These are phyloP conservation scores for Fomitopsis palustris DNA, from an alignment of 1,284 basidiomycete genomes.

Conservation along the genomic window DNA sequence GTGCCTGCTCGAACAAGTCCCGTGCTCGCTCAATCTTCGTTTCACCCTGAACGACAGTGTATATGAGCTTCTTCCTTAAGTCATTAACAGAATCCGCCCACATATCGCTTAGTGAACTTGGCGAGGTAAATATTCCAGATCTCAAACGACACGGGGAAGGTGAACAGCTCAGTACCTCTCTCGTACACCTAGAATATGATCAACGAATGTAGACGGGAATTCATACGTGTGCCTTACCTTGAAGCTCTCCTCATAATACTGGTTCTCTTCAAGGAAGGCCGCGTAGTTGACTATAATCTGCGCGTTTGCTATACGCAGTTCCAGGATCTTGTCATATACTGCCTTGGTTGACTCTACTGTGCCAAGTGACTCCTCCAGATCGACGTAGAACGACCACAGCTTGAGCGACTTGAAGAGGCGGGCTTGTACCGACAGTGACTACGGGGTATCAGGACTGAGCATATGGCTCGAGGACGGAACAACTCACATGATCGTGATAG, in stretches of 20 bases:
- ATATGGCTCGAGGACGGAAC: not conserved
- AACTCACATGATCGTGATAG: slow-evolving; percentile 91
- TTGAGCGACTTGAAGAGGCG: slow-evolving; percentile 98
- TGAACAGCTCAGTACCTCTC: slow-evolving; percentile 95
- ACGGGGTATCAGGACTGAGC: not conserved
- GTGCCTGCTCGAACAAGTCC: slow-evolving; percentile 96
- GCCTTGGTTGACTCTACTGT: slow-evolving; percentile 89
- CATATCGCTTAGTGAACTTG: slow-evolving; percentile 97
- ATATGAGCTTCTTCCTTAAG: slow-evolving; percentile 1
- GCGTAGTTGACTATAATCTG: slow-evolving; percentile 98
- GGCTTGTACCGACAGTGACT: slow-evolving; percentile 83
- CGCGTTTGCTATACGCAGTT: slow-evolving; percentile 98
- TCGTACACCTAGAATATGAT: slow-evolving; percentile 74
- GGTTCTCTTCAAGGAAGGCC: slow-evolving; percentile 94
- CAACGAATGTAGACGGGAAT: not conserved
- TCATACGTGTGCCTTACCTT: slow-evolving; percentile 50
- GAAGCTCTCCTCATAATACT: slow-evolving; percentile 98
- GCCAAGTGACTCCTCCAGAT: slow-evolving; percentile 95
- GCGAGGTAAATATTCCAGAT: slow-evolving; percentile 99
- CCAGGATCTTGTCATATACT: slow-evolving; percentile 96
- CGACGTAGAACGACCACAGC: slow-evolving; percentile 98
- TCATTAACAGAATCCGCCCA: slow-evolving; percentile 37
- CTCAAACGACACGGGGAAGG: slow-evolving; percentile 97
- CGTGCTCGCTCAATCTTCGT: slow-evolving; percentile 92
- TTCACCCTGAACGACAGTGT: slow-evolving; percentile 59